Conservation (phyloP, 2,329 filamentous ascomycete species). For the Fusarium sp. region DNA sequence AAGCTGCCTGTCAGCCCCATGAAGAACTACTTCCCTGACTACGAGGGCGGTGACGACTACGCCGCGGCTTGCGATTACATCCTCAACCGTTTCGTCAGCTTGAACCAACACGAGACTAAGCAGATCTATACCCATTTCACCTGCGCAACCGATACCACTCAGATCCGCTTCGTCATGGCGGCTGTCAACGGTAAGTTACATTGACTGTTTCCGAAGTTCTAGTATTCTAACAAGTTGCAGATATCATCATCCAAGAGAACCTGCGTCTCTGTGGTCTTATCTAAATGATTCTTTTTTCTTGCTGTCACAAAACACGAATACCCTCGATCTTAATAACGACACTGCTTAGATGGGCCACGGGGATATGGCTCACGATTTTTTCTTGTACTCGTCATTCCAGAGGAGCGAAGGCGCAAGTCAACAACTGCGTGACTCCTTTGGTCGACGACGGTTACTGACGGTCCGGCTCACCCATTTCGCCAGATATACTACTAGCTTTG, state of each 20-base stretch:
- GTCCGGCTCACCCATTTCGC: conserved; percentile 28
- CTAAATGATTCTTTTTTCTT: conserved; percentile 65
- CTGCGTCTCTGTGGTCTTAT: conserved; percentile 96
- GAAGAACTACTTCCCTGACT: conserved; percentile 90
- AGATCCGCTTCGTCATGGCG: conserved; percentile 99
- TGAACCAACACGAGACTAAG: conserved; percentile 99
- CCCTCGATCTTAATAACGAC: conserved; percentile 58
- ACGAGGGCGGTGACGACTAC: conserved; percentile 96
- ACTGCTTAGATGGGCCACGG: conserved; percentile 52
- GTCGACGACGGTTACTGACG: conserved; percentile 28
- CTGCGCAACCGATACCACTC: conserved; percentile 97
- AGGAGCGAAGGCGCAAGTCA: conserved; percentile 40
- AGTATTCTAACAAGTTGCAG: conserved; percentile 65
- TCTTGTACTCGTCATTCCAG: conserved; percentile 50
- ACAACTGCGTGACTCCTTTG: conserved; percentile 34
- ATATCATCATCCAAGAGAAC: conserved; percentile 99
- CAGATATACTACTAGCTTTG: conserved; percentile 43
- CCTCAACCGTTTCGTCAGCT: conserved; percentile 95
- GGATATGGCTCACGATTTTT: conserved; percentile 55
- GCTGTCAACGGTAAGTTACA: conserved; percentile 88
- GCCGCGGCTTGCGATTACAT: conserved; percentile 98
- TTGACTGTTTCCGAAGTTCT: neutral
- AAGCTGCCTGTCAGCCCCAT: conserved; percentile 86
- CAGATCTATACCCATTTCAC: conserved; percentile 99
- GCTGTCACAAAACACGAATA: conserved; percentile 57